A percentile compares a stretch with the other conserved stretches of the same genome.
phyloP scores from a whole-genome alignment of 768 basidiomycete genomes.

The Suillus placidus region DNA sequence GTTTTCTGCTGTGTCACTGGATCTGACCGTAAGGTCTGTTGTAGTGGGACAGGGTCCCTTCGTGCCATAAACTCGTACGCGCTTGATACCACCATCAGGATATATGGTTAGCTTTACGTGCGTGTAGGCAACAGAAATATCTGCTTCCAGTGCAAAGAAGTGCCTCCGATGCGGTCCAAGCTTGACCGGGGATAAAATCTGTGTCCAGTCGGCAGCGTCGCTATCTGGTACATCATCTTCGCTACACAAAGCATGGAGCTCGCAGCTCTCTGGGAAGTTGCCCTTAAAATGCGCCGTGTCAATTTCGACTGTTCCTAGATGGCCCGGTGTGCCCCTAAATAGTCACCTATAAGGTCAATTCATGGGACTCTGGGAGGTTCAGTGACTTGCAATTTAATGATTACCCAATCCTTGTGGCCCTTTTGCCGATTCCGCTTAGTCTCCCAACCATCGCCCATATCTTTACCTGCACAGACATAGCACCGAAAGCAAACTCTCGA shows the following conservation, averaged over 20 bases:
- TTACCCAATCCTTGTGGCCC: conserved; percentile 89
- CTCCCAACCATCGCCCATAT: conserved; percentile 99
- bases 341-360: conserved; percentile 1
- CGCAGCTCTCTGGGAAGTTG: conserved; percentile 90
- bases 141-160: conserved; percentile 80
- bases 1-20: conserved; percentile 1
- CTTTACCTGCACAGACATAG: conserved; percentile 50
- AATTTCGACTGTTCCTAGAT: conserved; percentile 78
- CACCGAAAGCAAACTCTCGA: neutral
- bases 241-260: conserved; percentile 61
- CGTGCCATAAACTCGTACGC: conserved; percentile 80
- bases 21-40: neutral
- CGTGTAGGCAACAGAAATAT: conserved; percentile 60
- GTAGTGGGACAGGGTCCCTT: conserved; percentile 38
- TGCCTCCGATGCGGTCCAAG: conserved; percentile 91
- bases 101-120: conserved; percentile 89
- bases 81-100: conserved; percentile 95
- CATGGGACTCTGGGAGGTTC: neutral
- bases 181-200: conserved; percentile 74
- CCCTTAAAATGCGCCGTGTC: conserved; percentile 97
- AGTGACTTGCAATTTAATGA: conserved; percentile 78
- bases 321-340: conserved; percentile 70
- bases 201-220: conserved; percentile 58
- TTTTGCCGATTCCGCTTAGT: conserved; percentile 82
- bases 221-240: conserved; percentile 41